Evolutionary conservation across 2,329 filamentous ascomycete genomes (phyloP).

Genomic region (Fusarium hostae): DNA sequence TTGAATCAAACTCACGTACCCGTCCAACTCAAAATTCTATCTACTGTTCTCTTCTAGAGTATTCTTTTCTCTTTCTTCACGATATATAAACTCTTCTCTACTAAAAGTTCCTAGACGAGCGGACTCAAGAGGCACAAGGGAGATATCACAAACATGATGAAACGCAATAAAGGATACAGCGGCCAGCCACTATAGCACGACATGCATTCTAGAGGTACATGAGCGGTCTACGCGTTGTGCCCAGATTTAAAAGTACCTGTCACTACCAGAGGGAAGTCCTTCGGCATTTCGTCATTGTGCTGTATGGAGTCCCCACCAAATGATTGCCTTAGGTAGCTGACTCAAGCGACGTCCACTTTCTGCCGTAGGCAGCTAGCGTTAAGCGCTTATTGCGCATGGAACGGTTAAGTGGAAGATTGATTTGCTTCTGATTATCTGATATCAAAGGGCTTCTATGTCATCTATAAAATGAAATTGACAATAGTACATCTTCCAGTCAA

Average conservation of each 20-base stretch:
- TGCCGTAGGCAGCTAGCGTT: conserved; percentile 12
- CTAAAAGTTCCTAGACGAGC: background rate
- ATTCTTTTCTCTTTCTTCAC: background rate
- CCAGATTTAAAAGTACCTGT: conserved; percentile 10
- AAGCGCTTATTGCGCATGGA: conserved; percentile 30
- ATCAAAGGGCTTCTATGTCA: background rate
- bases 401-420: conserved; percentile 6
- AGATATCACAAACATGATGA: background rate
- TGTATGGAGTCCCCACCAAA: conserved; percentile 4
- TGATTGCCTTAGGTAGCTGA: conserved; percentile 3
- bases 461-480: background rate
- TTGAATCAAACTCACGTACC: conserved; percentile 1
- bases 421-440: conserved; percentile 3
- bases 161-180: background rate
- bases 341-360: conserved; percentile 16
- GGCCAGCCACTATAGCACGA: conserved; percentile 6
- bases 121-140: background rate
- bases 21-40: background rate
- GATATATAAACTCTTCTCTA: background rate
- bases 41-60: background rate
- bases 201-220: conserved; percentile 6
- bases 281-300: conserved; percentile 33
- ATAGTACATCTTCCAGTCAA: too few species aligned
- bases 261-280: conserved; percentile 15
- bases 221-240: background rate